These are phyloP conservation scores for Xylaria arbuscula DNA, from an alignment of 2,329 filamentous ascomycete species.

Conservation along the genomic window DNA sequence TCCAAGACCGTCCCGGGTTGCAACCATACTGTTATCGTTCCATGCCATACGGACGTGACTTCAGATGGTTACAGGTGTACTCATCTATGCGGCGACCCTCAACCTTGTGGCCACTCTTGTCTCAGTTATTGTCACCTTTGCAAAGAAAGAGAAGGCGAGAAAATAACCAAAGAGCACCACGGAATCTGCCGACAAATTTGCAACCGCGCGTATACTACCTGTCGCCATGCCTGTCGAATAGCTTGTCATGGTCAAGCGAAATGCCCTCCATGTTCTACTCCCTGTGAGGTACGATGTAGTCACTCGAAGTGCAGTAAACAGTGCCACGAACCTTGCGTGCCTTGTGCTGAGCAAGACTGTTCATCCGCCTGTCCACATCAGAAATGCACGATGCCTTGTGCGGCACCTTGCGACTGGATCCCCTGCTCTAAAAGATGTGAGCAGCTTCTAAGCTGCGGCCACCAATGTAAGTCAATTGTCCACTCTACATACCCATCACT, in stretches of 20 bases:
- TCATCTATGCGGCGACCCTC: constrained; percentile 56
- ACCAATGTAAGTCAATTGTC: constrained; percentile 60
- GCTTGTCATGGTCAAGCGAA: constrained; percentile 62
- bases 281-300: constrained; percentile 66
- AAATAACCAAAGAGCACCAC: constrained; percentile 55
- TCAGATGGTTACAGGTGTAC: constrained; percentile 58
- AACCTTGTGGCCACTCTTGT: constrained; percentile 71
- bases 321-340: constrained; percentile 70
- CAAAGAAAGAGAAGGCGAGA: constrained; percentile 50
- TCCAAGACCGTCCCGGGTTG: constrained; percentile 64
- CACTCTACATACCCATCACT: constrained; percentile 31
- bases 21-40: constrained; percentile 61
- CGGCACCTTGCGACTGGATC: constrained; percentile 73
- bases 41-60: constrained; percentile 62
- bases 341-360: constrained; percentile 68
- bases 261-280: constrained; percentile 60
- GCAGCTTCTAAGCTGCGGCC: constrained; percentile 65
- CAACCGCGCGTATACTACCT: constrained; percentile 62
- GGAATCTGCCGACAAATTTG: constrained; percentile 61
- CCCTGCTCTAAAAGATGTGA: constrained; percentile 72
- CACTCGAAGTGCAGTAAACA: constrained; percentile 66
- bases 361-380: constrained; percentile 66
- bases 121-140: constrained; percentile 62
- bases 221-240: constrained; percentile 64
- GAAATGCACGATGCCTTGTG: constrained; percentile 53